These are phyloP conservation scores for Vanrija sp. DNA, from an alignment of 1,284 basidiomycete species.

Conservation along the genomic window DNA sequence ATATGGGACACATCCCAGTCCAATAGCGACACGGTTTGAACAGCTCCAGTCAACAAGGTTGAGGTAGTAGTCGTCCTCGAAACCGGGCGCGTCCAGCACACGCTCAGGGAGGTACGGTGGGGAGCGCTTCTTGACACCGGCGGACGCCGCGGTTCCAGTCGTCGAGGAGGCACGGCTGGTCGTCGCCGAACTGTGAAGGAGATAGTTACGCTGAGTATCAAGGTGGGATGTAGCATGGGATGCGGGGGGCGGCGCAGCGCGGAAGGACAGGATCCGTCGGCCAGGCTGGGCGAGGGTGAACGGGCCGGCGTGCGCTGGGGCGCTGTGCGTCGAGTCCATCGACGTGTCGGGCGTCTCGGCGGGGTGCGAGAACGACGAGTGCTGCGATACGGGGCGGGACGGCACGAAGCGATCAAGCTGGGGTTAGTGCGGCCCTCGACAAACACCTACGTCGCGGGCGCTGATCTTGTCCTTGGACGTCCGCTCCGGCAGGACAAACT, in stretches of 20 bases:
- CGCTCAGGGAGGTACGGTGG: slow-evolving; percentile 70
- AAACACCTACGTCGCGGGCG: slow-evolving; percentile 10
- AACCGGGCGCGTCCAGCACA: slow-evolving; percentile 90
- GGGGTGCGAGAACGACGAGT: slow-evolving; percentile 31
- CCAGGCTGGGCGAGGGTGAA: slow-evolving; percentile 3
- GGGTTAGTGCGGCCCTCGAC: background rate
- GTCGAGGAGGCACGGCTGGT: slow-evolving; percentile 25
- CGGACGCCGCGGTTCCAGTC: slow-evolving; percentile 11
- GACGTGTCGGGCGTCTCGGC: slow-evolving; percentile 29
- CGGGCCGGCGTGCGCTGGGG: slow-evolving; percentile 4
- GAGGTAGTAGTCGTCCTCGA: slow-evolving; percentile 95
- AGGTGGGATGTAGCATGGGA: slow-evolving; percentile 45
- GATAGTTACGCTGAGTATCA: slow-evolving; percentile 42
- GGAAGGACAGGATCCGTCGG: slow-evolving; percentile 45
- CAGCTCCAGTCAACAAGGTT: slow-evolving; percentile 89
- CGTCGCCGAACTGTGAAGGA: slow-evolving; percentile 30
- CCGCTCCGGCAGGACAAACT: slow-evolving; percentile 13
- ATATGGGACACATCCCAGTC: slow-evolving; percentile 74
- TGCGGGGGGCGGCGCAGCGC: slow-evolving; percentile 41
- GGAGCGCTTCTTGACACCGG: slow-evolving; percentile 29
- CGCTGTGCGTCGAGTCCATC: slow-evolving; percentile 7
- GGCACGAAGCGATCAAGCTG: slow-evolving; percentile 49
- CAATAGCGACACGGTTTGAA: slow-evolving; percentile 82
- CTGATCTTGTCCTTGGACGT: slow-evolving; percentile 8
- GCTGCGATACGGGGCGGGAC: slow-evolving; percentile 33